Base-by-base conservation (phyloP, 768 basidiomycete genomes). In the Pilatotrama ljubarskyi region DNA sequence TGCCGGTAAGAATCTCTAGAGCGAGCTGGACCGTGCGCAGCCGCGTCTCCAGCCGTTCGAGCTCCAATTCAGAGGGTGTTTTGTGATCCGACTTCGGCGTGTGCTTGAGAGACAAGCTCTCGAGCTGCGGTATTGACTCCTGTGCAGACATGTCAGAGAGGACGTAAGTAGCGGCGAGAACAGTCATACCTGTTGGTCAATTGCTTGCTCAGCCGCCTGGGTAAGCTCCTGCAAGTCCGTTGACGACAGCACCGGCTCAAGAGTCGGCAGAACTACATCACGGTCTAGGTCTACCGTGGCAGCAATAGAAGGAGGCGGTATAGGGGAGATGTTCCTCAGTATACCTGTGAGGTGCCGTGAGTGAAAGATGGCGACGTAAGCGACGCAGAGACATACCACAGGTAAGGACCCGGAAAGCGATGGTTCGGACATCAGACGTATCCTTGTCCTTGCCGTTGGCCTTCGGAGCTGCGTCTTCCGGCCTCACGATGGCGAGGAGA, bases 1-100 rank as follows among this genome's bases (percentile, higher is more conserved):
- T 78, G 29, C 89, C 89, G 0, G 93, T 95, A 62, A 97, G 72
- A 49, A 97, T 85, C 74, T 98, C 95, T 25, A 97, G 77, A n/a
- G 89, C 85, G 32, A 95, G 80, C 63, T 90, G 88, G 11, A 92
- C 80, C 1, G 89, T 90, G 65, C 87, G 80, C 52, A 97, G 72
- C 55, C 76, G 82, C 15, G 78, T 76, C 73, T 98, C 95, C 14
- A 94, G 76, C 26, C 76, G 76, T 61, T 91, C 90, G 2, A 97
- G 80, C 66, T 89, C 85, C 11, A 84, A 55, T 68, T 95, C 90
- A 14, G 80, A 80, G 1, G 78, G 69, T 3, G 88, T 82, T 70
- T 84, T 88, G 70, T 95, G 86, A 68, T 95, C 95, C 13, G 85
- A 83, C 69, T 87, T 84, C 11, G 91, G 88, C 0, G 82, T 77